Conservation (phyloP, 179 eudicot species). For the Heliamphora pulchella region DNA sequence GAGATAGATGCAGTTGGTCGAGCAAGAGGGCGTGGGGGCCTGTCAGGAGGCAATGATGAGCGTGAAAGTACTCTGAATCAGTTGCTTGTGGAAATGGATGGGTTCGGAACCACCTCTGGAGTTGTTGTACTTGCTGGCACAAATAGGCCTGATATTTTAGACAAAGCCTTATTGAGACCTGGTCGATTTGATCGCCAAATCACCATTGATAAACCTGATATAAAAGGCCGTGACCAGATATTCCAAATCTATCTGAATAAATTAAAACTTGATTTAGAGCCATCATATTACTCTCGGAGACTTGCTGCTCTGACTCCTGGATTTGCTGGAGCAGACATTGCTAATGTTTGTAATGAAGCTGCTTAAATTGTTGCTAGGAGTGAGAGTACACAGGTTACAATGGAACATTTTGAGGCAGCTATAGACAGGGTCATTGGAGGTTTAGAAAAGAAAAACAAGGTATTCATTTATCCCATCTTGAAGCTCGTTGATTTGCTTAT, state of each 20-base stretch:
- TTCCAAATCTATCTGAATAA: conserved; percentile 66
- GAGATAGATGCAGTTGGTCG: conserved; percentile 95
- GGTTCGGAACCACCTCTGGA: conserved; percentile 83
- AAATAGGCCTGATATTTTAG: conserved; percentile 84
- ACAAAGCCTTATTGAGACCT: conserved; percentile 83
- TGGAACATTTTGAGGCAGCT: conserved; percentile 79
- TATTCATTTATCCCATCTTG: conserved; percentile 12
- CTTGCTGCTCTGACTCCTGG: conserved; percentile 89
- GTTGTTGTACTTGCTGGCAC: conserved; percentile 91
- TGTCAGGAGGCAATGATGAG: conserved; percentile 77
- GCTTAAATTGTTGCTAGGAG: conserved; percentile 77
- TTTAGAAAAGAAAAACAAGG: conserved; percentile 40
- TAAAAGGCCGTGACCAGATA: conserved; percentile 78
- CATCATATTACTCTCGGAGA: conserved; percentile 66
- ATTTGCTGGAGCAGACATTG: conserved; percentile 92
- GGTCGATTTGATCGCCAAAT: conserved; percentile 89
- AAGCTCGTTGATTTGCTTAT: neutral
- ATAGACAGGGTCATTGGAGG: conserved; percentile 88
- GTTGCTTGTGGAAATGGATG: conserved; percentile 94
- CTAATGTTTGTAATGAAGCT: conserved; percentile 91
- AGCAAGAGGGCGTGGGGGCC: conserved; percentile 88
- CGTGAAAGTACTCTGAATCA: conserved; percentile 91
- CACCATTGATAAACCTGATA: conserved; percentile 76
- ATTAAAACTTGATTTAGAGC: conserved; percentile 70
- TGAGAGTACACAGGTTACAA: conserved; percentile 43